These are phyloP conservation scores for Plasmodium gallinaceum DNA, from an alignment of 169 alveolate genomes.

Conservation along the genomic window DNA sequence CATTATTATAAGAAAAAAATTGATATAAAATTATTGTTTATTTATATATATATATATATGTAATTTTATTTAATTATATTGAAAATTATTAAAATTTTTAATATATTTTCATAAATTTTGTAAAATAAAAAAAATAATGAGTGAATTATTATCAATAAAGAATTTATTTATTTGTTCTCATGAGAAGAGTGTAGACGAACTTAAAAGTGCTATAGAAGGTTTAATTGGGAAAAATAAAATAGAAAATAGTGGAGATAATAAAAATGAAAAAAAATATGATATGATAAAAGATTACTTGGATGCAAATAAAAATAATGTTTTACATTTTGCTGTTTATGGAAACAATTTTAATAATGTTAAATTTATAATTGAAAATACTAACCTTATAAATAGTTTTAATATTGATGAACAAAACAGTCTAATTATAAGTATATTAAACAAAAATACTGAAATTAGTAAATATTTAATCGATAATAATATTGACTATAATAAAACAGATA, in stretches of 20 bases:
- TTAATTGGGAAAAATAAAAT: constrained; percentile 14
- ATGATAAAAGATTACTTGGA: constrained; percentile 65
- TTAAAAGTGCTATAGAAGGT: constrained; percentile 40
- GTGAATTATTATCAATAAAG: constrained; percentile 45
- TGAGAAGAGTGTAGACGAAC: constrained; percentile 67
- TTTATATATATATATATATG: no score
- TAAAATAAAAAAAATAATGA: constrained; percentile 36
- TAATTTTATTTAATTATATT: no score
- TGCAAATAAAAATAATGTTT: constrained; percentile 56
- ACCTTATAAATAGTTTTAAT: constrained; percentile 52
- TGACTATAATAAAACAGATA: constrained; percentile 55
- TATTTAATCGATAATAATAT: constrained; percentile 54
- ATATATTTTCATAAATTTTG: background rate
- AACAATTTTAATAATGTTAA: constrained; percentile 52
- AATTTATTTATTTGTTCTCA: constrained; percentile 57
- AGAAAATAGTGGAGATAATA: background rate
- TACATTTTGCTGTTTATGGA: constrained; percentile 74
- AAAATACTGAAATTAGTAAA: constrained; percentile 39
- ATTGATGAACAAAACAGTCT: constrained; percentile 46
- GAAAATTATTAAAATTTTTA: no score
- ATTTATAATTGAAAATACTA: constrained; percentile 50
- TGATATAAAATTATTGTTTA: no score
- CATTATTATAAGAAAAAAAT: no score
- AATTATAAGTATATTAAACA: constrained; percentile 53
- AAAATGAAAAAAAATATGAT: constrained; percentile 32